These are phyloP conservation scores for Phytophthora syringae DNA, from an alignment of 352 stramenopile species.

Conservation along the genomic window DNA sequence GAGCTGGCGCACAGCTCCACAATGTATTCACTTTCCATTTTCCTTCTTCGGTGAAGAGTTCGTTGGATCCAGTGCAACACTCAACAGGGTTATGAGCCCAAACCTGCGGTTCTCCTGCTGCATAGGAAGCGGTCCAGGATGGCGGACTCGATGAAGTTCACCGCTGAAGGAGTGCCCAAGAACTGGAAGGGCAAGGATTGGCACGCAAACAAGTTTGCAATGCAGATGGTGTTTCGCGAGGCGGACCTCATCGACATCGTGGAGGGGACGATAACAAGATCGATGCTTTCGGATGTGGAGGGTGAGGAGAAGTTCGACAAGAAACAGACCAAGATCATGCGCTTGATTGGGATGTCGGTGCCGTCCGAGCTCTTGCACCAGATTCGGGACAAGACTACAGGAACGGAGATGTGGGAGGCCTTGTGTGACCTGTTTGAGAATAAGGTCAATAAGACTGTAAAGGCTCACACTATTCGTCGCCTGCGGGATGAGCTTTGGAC, in stretches of 20 bases:
- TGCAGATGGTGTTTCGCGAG: background rate
- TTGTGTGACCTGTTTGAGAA: conserved; percentile 3
- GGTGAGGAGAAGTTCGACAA: background rate
- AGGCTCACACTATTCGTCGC: conserved; percentile 8
- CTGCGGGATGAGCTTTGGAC: background rate
- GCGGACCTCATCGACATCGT: background rate
- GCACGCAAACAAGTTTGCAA: background rate
- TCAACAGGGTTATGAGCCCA: no score
- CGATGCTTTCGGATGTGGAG: background rate
- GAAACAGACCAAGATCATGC: conserved; percentile 3
- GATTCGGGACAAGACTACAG: background rate
- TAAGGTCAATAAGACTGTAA: conserved; percentile 7
- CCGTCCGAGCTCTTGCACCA: conserved; percentile 6
- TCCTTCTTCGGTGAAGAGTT: no score
- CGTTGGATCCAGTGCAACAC: no score
- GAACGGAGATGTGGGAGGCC: conserved; percentile 2
- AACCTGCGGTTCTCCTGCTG: no score
- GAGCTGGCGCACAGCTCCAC: no score
- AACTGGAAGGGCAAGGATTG: no score
- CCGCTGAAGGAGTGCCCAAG: no score
- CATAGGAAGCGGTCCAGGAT: no score
- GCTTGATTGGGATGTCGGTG: conserved; percentile 2
- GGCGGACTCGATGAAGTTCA: no score
- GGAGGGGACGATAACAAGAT: background rate
- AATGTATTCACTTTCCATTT: no score